phyloP scores from a whole-genome alignment of 2,329 filamentous ascomycete species.

The Ophiosphaerella narmari region DNA sequence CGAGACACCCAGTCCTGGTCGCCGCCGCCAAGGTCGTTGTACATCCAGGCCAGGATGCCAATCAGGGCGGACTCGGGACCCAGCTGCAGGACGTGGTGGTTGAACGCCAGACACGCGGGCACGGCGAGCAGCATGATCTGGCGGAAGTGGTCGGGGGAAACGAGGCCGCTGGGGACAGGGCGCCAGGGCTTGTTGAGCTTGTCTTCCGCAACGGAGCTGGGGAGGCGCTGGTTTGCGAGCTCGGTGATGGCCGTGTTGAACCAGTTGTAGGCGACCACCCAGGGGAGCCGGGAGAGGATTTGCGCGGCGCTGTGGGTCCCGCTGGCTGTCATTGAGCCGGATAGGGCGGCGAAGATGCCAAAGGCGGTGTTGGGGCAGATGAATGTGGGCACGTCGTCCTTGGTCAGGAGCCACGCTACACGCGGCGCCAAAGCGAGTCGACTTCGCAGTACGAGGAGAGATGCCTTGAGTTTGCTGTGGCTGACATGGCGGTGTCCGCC shows the following conservation, averaged over 20 bases:
- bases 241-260: constrained; percentile 47
- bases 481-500: too few relatives aligned
- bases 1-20: constrained; percentile 15
- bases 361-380: constrained; percentile 11
- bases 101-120: constrained; percentile 10
- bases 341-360: constrained; percentile 7
- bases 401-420: constrained; percentile 7
- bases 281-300: background rate
- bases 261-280: constrained; percentile 29
- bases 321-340: background rate
- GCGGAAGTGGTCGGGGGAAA: constrained; percentile 21
- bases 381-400: constrained; percentile 8
- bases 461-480: too few relatives aligned
- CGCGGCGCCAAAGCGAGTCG: background rate
- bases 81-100: constrained; percentile 22
- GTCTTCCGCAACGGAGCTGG: constrained; percentile 41
- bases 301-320: background rate
- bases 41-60: constrained; percentile 43
- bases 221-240: constrained; percentile 46
- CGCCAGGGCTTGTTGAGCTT: constrained; percentile 48
- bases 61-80: constrained; percentile 31
- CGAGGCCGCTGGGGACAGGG: constrained; percentile 26
- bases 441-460: too few relatives aligned
- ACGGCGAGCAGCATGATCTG: constrained; percentile 13
- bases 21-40: constrained; percentile 43